Base-by-base conservation (phyloP, 768 basidiomycete species). In the Dioszegia aurantiaca region DNA sequence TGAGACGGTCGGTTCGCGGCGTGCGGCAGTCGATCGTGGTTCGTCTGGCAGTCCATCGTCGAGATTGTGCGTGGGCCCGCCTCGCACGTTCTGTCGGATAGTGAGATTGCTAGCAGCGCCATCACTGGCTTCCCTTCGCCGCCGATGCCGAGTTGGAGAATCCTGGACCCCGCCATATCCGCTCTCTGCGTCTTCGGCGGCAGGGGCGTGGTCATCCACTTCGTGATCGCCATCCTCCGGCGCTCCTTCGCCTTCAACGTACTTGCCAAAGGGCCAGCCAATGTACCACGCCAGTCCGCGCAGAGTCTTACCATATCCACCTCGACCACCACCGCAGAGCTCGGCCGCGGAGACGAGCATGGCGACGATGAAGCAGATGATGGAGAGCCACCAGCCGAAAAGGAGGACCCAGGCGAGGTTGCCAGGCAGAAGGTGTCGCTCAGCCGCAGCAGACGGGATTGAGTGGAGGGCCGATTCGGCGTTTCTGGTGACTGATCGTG, bases 191-290 rank as follows among this genome's bases (percentile, higher is more conserved):
- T 80, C 80, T 24, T 70, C 70, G 11, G 58, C 16, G 26, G 23
- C 23, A 4, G 44, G 19, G 10, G 41, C 8, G 8, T 9, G 39
- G n/a, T 58, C 55, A 8, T 41, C 59, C 26, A 60, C 54, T 43
- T 10, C 23, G 60, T 63, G 33, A 63, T 59, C 46, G 43, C 65
- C 63, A 5, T 68, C 62, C 28, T 69, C 69, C 2, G 68, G 68
- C 4, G 72, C 69, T 1, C 71, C 69, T 49, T 78, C 86, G 11
- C 91, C 90, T 76, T 97, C 92, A 46, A 99, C 90, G 73, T 98
- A 99, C 77, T 97, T 97, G 19, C 95, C 93, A 72, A 99, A 99
- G 1, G 95, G 95, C 95, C 95, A 98, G 21, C 84, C 84, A 53
- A 97, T 83, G 75, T 99, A 99, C 89, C 92, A 95, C 5, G 91